These are phyloP conservation scores for Entophlyctis helioformis DNA, from an alignment of 192 early-diverging fungal species.

Conservation along the genomic window DNA sequence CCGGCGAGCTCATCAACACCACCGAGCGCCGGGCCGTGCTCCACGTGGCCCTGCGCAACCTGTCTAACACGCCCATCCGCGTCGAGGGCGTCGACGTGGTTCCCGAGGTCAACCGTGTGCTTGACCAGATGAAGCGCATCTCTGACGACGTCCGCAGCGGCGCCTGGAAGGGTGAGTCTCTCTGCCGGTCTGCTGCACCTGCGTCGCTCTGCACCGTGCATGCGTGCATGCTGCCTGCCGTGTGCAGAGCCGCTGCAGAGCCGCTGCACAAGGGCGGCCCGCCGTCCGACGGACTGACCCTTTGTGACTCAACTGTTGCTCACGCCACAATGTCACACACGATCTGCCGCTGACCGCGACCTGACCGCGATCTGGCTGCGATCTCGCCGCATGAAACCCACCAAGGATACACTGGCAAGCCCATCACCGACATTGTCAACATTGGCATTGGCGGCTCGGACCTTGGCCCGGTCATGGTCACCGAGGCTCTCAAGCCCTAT, in stretches of 20 bases:
- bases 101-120: constrained; percentile 87
- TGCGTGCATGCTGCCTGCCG: too few relatives aligned
- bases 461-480: constrained; percentile 96
- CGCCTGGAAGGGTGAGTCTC: constrained; percentile 90
- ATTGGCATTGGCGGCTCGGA: constrained; percentile 99
- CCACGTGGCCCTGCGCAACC: constrained; percentile 88
- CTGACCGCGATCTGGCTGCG: too few relatives aligned
- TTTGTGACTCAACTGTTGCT: too few relatives aligned
- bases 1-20: constrained; percentile 92
- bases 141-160: constrained; percentile 79
- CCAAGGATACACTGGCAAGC: constrained; percentile 88
- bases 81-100: constrained; percentile 86
- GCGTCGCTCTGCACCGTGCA: too few relatives aligned
- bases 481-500: constrained; percentile 95
- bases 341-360: too few relatives aligned
- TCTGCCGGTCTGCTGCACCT: too few relatives aligned
- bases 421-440: constrained; percentile 92
- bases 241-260: too few relatives aligned
- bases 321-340: too few relatives aligned
- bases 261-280: too few relatives aligned
- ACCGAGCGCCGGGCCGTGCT: constrained; percentile 94
- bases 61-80: constrained; percentile 66
- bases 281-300: too few relatives aligned
- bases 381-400: too few relatives aligned
- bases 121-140: constrained; percentile 84